Conservation (phyloP, 345 rosid species). For the Pistacia integerrima region DNA sequence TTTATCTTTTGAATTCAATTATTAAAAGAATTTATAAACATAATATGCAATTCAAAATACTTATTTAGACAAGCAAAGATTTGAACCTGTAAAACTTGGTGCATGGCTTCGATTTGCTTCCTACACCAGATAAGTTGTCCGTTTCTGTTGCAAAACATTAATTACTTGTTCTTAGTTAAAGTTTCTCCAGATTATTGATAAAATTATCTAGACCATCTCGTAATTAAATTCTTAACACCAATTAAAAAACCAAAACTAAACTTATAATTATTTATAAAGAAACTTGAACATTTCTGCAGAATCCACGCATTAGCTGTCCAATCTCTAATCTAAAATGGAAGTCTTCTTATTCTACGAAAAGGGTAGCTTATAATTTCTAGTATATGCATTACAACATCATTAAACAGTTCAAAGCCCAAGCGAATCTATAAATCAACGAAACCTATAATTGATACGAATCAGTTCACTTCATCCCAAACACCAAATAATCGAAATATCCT, state of each 20-base stretch:
- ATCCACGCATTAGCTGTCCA: neutral
- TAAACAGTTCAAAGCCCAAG: no score
- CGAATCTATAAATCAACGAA: neutral
- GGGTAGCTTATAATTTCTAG: neutral
- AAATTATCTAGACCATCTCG: slow-evolving; percentile 14
- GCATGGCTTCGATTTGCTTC: slow-evolving; percentile 99
- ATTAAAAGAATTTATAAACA: slow-evolving; percentile 27
- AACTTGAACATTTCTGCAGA: neutral
- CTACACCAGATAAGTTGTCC: slow-evolving; percentile 94
- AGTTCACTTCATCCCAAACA: neutral
- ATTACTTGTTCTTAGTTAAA: slow-evolving; percentile 48
- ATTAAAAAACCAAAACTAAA: slow-evolving; percentile 2
- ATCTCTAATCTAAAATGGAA: neutral
- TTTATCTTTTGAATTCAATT: slow-evolving; percentile 28
- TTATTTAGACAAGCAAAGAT: slow-evolving; percentile 62
- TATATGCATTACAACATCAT: neutral
- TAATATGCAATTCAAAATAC: slow-evolving; percentile 30
- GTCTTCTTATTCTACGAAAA: neutral
- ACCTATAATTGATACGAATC: neutral
- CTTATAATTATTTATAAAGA: neutral
- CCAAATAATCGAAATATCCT: neutral
- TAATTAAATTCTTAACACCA: slow-evolving; percentile 1
- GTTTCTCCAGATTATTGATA: slow-evolving; percentile 29
- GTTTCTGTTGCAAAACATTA: slow-evolving; percentile 87
- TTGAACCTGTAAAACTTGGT: slow-evolving; percentile 99